phyloP scores from a whole-genome alignment of 2,329 filamentous ascomycete genomes.

The Helotiales sp. region DNA sequence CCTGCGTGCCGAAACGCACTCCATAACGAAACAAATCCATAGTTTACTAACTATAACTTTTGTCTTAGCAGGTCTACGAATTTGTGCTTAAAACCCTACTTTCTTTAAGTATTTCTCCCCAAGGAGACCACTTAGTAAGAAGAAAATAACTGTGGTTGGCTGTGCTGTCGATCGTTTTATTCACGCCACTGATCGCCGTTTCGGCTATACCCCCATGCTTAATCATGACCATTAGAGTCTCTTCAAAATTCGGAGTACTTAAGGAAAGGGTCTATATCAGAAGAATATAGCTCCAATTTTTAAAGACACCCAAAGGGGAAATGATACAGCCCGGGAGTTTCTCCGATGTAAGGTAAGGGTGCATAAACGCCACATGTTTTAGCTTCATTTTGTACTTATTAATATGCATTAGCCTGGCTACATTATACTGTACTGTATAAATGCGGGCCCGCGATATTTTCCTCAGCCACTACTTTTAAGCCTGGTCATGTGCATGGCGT shows the following conservation, averaged over 20 bases:
- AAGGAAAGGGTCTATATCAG: slow-evolving; percentile 15
- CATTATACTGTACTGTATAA: slow-evolving; percentile 15
- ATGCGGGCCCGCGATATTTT: slow-evolving; percentile 12
- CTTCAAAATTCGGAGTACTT: slow-evolving; percentile 22
- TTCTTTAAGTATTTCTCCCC: slow-evolving; percentile 2
- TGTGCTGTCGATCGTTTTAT: slow-evolving; percentile 14
- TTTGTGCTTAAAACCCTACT: background rate
- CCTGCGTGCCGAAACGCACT: background rate
- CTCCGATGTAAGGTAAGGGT: slow-evolving; percentile 11
- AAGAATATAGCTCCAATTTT: slow-evolving; percentile 17
- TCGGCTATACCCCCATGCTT: slow-evolving; percentile 21
- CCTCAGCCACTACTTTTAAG: slow-evolving; percentile 15
- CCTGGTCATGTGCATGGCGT: slow-evolving; percentile 17
- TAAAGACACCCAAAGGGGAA: slow-evolving; percentile 14
- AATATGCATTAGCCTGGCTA: slow-evolving; percentile 13
- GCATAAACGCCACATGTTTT: slow-evolving; percentile 16
- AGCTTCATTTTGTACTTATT: slow-evolving; percentile 19
- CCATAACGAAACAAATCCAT: background rate
- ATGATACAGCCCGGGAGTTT: slow-evolving; percentile 13
- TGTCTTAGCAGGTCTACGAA: background rate
- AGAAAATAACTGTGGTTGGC: slow-evolving; percentile 10
- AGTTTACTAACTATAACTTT: background rate
- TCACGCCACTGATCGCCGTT: slow-evolving; percentile 18
- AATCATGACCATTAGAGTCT: slow-evolving; percentile 20
- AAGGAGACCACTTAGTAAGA: slow-evolving; percentile 2